Percentiles rank a stretch among this genome's conserved stretches.
Conservation (phyloP, 2,329 filamentous ascomycete species). For the Penicillium sp. region DNA sequence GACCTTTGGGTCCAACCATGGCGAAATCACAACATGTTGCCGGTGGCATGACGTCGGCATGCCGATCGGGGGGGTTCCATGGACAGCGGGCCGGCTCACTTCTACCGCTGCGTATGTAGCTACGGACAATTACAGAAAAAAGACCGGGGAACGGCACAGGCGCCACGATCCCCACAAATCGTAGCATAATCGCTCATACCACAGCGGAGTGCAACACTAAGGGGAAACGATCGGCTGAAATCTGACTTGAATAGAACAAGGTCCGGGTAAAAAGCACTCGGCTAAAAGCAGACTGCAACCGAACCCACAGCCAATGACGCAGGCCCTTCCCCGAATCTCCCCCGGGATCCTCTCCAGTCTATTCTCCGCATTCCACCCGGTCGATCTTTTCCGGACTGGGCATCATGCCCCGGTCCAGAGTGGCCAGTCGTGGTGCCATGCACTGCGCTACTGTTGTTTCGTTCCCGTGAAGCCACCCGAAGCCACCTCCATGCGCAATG, state of each 20-base stretch:
- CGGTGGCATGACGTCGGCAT: constrained; percentile 19
- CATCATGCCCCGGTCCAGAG: not conserved
- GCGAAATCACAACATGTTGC: not conserved
- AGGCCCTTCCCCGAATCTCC: constrained; percentile 3
- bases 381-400: constrained; percentile 17
- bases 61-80: constrained; percentile 7
- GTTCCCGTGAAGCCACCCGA: not conserved
- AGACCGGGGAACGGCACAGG: not conserved
- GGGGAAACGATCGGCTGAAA: constrained; percentile 1
- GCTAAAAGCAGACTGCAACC: constrained; percentile 15
- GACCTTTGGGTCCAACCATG: not conserved
- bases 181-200: not conserved
- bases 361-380: constrained; percentile 17
- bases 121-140: not conserved
- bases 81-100: not conserved
- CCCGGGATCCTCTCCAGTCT: constrained; percentile 1
- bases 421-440: constrained; percentile 8
- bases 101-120: not conserved
- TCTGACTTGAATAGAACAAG: not conserved
- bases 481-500: constrained; percentile 11
- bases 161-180: not conserved
- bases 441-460: constrained; percentile 1
- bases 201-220: not conserved
- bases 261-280: constrained; percentile 9
- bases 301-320: constrained; percentile 17